Evolutionary conservation across 495 filamentous ascomycete genomes (phyloP).

Genomic region (Hypoxylon lienhwacheense): DNA sequence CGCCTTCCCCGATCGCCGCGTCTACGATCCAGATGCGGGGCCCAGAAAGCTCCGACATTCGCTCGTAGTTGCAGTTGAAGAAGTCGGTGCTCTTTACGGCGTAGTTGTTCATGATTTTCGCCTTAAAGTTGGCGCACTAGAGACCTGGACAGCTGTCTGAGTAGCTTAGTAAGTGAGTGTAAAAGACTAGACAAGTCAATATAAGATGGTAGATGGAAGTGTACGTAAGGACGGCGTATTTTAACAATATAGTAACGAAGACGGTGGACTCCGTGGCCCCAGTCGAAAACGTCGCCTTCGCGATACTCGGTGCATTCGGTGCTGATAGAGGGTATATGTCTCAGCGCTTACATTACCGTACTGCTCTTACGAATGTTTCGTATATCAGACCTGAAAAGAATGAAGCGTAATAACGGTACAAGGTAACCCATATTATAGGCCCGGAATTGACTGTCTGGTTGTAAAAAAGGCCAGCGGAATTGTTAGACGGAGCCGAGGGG

Average conservation of each 20-base stretch:
- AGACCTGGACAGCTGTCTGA: conserved; percentile 10
- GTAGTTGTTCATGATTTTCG: conserved; percentile 24
- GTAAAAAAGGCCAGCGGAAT: no score
- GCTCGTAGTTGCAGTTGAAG: conserved; percentile 21
- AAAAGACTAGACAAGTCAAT: no score
- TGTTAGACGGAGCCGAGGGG: no score
- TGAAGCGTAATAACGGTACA: no score
- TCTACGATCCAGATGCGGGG: conserved; percentile 16
- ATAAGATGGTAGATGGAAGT: not conserved
- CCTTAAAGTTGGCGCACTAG: conserved; percentile 27
- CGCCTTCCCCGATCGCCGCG: conserved; percentile 1
- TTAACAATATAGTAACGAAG: conserved; percentile 23
- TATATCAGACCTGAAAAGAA: no score
- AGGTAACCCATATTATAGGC: no score
- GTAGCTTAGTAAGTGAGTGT: not conserved
- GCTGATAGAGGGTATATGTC: conserved; percentile 6
- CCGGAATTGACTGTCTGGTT: no score
- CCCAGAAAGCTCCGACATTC: conserved; percentile 2
- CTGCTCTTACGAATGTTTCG: no score
- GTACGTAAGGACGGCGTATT: no score
- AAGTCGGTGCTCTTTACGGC: conserved; percentile 19
- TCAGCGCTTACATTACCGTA: conserved; percentile 3
- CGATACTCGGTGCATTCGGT: conserved; percentile 29
- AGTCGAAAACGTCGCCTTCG: conserved; percentile 18
- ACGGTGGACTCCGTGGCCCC: conserved; percentile 10